phyloP scores from a whole-genome alignment of 75 land plant genomes.

The Gnetum montanum region DNA sequence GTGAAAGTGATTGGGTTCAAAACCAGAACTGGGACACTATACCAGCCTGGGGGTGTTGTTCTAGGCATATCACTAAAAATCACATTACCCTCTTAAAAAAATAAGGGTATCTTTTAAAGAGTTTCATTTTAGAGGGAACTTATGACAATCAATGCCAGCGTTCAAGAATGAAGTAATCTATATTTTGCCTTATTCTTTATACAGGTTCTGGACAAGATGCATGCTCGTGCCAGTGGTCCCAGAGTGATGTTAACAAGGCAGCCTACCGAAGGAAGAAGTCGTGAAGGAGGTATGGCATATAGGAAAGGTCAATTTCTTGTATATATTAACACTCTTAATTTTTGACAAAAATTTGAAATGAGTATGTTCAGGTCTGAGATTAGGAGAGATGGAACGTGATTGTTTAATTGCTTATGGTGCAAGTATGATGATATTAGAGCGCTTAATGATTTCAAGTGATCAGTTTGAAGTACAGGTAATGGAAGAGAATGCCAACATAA shows the following conservation, averaged over 20 bases:
- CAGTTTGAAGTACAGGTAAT: conserved; percentile 90
- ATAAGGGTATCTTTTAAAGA: no score
- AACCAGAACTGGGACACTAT: no score
- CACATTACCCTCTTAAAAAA: no score
- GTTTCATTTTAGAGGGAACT: no score
- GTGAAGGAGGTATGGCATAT: conserved; percentile 71
- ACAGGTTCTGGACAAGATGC: conserved; percentile 98
- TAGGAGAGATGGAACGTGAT: conserved; percentile 99
- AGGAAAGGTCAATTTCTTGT: no score
- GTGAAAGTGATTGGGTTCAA: no score
- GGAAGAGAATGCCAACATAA: no score
- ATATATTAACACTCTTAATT: no score
- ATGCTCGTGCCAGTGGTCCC: conserved; percentile 91
- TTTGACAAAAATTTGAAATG: background rate
- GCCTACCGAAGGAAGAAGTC: conserved; percentile 97
- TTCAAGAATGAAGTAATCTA: no score
- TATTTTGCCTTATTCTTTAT: background rate
- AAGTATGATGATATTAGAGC: conserved; percentile 90
- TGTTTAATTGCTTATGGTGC: conserved; percentile 99
- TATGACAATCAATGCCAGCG: no score
- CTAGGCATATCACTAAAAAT: no score
- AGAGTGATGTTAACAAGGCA: conserved; percentile 87
- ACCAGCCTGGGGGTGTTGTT: no score
- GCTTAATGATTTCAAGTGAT: conserved; percentile 98
- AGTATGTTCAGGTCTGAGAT: conserved; percentile 52